Evolutionary conservation across 768 basidiomycete genomes (phyloP).

Genomic region (Panellus pusillus): DNA sequence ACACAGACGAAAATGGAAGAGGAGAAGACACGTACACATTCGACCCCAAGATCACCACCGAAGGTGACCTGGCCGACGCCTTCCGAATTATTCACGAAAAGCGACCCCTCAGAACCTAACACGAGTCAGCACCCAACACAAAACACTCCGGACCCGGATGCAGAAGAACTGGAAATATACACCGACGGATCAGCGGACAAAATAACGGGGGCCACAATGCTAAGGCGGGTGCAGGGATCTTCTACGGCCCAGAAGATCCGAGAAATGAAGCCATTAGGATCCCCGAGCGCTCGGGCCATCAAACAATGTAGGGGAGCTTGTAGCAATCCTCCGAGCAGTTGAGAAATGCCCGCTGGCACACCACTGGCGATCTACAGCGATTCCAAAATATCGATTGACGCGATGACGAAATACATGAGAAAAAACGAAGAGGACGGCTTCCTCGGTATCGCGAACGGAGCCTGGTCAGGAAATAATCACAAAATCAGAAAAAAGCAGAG

Average conservation of each 20-base stretch:
- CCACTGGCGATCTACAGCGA: background rate
- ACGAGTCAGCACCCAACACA: too few species aligned
- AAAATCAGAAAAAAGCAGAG: conserved; percentile 10
- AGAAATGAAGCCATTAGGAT: conserved; percentile 1
- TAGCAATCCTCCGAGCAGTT: background rate
- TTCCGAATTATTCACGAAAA: too few species aligned
- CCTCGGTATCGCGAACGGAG: background rate
- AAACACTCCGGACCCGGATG: too few species aligned
- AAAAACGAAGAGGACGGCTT: conserved; percentile 3
- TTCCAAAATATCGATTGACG: too few species aligned
- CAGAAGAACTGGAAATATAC: too few species aligned
- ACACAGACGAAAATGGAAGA: background rate
- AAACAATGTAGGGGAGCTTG: conserved; percentile 8
- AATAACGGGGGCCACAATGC: conserved; percentile 3
- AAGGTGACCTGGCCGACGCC: too few species aligned
- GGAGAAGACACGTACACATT: background rate
- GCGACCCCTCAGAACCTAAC: too few species aligned
- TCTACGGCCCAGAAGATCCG: background rate
- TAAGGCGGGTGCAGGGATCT: conserved; percentile 1
- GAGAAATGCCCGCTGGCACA: background rate
- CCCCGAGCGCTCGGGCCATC: background rate
- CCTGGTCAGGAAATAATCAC: background rate
- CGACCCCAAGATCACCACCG: too few species aligned
- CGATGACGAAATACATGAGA: too few species aligned
- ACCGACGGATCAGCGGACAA: conserved; percentile 16